phyloP scores from a whole-genome alignment of 2,329 filamentous ascomycete genomes.

The Diaporthe sp. region DNA sequence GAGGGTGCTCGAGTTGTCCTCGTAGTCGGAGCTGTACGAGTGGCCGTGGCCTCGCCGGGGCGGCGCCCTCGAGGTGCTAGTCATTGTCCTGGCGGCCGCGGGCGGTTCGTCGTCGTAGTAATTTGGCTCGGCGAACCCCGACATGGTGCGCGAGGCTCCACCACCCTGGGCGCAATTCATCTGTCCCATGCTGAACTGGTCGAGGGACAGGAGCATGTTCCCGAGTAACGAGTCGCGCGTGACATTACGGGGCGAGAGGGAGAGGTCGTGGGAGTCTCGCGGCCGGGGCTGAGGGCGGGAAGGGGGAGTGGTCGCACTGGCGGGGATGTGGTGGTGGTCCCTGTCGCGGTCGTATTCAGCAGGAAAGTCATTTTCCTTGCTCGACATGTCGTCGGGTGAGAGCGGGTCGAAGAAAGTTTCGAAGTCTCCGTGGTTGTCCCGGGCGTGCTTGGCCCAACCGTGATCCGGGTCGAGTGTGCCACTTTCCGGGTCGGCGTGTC shows the following conservation, averaged over 20 bases:
- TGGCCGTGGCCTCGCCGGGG: conserved; percentile 57
- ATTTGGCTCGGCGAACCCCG: conserved; percentile 41
- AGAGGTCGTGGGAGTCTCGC: conserved; percentile 87
- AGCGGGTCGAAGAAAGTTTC: conserved; percentile 57
- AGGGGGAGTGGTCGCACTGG: conserved; percentile 42
- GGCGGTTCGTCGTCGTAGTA: conserved; percentile 52
- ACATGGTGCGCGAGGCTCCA: conserved; percentile 48
- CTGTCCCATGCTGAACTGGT: conserved; percentile 78
- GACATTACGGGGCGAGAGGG: conserved; percentile 80
- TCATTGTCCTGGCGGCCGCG: conserved; percentile 47
- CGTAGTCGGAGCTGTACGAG: conserved; percentile 74
- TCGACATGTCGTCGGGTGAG: conserved; percentile 55
- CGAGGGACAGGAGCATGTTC: conserved; percentile 94
- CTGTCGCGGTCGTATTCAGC: conserved; percentile 42
- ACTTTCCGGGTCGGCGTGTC: conserved; percentile 21
- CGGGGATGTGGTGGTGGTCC: conserved; percentile 47
- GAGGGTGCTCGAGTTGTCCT: conserved; percentile 63
- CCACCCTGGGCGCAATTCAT: conserved; percentile 49
- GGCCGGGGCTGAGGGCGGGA: conserved; percentile 49
- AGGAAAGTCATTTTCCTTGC: conserved; percentile 50
- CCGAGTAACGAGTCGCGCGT: conserved; percentile 93
- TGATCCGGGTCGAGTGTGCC: conserved; percentile 27
- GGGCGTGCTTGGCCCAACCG: conserved; percentile 40
- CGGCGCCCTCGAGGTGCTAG: conserved; percentile 47
- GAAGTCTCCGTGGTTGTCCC: conserved; percentile 49